Conservation (phyloP, 805 yeast species). For the Ogataea haglerorum region DNA sequence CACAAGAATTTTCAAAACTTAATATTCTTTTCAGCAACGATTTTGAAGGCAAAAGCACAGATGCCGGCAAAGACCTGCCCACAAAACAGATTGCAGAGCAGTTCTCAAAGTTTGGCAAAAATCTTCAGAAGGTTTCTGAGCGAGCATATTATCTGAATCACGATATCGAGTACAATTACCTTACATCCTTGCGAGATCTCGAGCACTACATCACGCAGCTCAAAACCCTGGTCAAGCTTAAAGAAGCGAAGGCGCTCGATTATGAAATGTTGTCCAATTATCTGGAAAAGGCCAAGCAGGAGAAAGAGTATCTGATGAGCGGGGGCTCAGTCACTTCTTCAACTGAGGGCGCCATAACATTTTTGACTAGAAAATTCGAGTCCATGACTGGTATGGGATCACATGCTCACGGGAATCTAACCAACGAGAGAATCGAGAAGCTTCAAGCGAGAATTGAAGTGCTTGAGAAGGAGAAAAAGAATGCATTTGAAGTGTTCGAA, state of each 20-base stretch:
- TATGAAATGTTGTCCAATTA: slow-evolving; percentile 83
- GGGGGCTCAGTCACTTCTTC: slow-evolving; percentile 36
- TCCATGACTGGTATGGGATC: slow-evolving; percentile 43
- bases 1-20: slow-evolving; percentile 64
- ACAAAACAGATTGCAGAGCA: slow-evolving; percentile 27
- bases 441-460: slow-evolving; percentile 38
- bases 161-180: slow-evolving; percentile 71
- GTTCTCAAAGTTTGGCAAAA: slow-evolving; percentile 36
- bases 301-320: slow-evolving; percentile 40
- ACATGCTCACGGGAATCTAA: slow-evolving; percentile 39
- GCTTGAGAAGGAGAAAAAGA: slow-evolving; percentile 43
- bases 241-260: slow-evolving; percentile 89
- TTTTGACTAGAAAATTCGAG: slow-evolving; percentile 45
- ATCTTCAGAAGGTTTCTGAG: slow-evolving; percentile 37
- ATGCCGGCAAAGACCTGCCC: slow-evolving; percentile 21
- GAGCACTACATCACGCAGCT: slow-evolving; percentile 72
- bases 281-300: slow-evolving; percentile 64
- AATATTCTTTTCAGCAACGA: slow-evolving; percentile 38
- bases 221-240: slow-evolving; percentile 68
- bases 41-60: slow-evolving; percentile 29
- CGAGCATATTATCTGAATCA: slow-evolving; percentile 32
- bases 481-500: slow-evolving; percentile 43
- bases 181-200: slow-evolving; percentile 80
- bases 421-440: slow-evolving; percentile 41
- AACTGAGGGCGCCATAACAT: slow-evolving; percentile 35